Evolutionary conservation across 1,284 basidiomycete species (phyloP), one percentile per base, ranked within the genome.

Genomic region (Flammula alnicola): DNA sequence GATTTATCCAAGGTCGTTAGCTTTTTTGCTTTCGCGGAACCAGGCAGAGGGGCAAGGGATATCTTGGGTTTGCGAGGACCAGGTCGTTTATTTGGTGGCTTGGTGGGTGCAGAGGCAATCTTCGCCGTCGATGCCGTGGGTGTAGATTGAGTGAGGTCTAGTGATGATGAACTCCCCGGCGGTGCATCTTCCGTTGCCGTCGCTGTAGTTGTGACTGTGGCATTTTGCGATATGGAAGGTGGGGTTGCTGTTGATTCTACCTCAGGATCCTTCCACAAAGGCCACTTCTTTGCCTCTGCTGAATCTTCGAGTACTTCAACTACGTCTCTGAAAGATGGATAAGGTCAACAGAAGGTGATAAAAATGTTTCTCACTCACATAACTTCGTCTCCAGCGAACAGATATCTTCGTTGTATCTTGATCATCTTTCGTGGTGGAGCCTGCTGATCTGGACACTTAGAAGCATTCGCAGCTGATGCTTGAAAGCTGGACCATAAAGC

Each of bases 1-100:
- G 87, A 91, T 64, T 91, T 93, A 57, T 91, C 88, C 6, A 93
- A 72, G 17, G 89, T 92, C 10, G 86, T 84, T 4, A 93, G 73
- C 66, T 88, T 91, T 65, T 85, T 88, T 0, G 81, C 74, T 61
- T 85, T 88, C 52, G 69, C 55, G 12, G 71, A 51, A 9, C 69
- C 68, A 2, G 82, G 80, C 33, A 84, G 61, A 23, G 78, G 64
- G 4, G 78, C 68, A 10, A 88, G 69, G 5, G 72, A 61, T 3
- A 76, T 75, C 63, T 83, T 87, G 2, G 83, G 66, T 59, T 84
- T 90, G 16, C 86, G 80, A 11, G 86, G 84, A 0, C 84, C 85
- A 0, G 81, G 79, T 64, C 75, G 77, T 10, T 63, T 67, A 2
- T 56, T 40, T 0, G 63, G 50, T 47, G 61, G 52, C n/a, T 57